Base-by-base conservation (phyloP, 805 yeast genomes). In the Starmerella bombi region DNA sequence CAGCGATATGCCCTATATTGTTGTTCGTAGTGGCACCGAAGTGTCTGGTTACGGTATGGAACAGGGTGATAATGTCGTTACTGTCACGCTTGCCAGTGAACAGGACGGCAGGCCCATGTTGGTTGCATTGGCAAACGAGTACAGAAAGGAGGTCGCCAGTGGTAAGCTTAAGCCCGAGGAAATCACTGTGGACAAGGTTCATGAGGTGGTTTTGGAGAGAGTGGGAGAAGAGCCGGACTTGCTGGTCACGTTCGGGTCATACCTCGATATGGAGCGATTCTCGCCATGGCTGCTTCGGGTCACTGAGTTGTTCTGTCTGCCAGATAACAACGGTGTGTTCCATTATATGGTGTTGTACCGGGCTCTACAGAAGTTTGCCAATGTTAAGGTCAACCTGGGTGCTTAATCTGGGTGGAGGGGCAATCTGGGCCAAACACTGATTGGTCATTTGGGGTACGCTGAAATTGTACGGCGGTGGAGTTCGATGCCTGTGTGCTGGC, bases 211-310 rank as follows among this genome's bases (percentile, higher is more conserved):
- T 46, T 37, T 66, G 29, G 82, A 75, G 51, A 65, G 84, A 39
- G 91, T 85, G 14, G 91, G 94, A 1, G 69, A 68, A n/a, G 98
- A 91, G 58, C 97, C 98, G 0, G 98, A 91, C 57, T 68, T 91
- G 48, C 65, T 91, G 36, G 66, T 91, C 23, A 63, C 81, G 39
- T 91, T 88, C 58, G 84, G 84, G 17, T 94, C 96, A n/a, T 67
- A 69, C 10, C 66, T 91, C 48, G 93, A 85, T 57, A 69, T 91
- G 37, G 93, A 85, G 60, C 96, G 94, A 15, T 91, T 77, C 59
- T 97, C 97, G 17, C 98, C 98, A 22, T 91, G 98, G 98, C 97
- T 88, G 56, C 74, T 84, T 27, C 72, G 98, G 47, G 70, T 93
- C 39, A 73, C 85, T 5, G 98, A 91, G 57, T 74, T 91, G 54